phyloP scores from a whole-genome alignment of 2,329 filamentous ascomycete species.

The Aspergillus carbonarius region DNA sequence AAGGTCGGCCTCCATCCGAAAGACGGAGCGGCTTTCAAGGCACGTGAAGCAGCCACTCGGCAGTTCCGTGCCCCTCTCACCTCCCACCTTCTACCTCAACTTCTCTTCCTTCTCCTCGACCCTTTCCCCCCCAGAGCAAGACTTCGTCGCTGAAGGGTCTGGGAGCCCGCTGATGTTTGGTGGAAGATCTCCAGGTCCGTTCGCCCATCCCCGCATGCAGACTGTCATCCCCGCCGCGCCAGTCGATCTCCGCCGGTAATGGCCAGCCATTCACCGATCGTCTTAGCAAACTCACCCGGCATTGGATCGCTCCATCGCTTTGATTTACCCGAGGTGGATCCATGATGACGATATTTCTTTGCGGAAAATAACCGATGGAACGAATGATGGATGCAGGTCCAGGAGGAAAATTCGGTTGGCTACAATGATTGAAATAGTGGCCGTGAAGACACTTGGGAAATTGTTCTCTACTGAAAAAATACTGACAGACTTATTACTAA shows the following conservation, averaged over 20 bases:
- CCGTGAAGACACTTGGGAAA: neutral
- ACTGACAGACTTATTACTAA: neutral
- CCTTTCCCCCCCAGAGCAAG: neutral
- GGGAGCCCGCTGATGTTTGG: neutral
- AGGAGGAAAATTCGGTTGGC: neutral
- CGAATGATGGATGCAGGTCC: neutral
- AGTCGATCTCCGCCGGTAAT: neutral
- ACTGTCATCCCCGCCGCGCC: neutral
- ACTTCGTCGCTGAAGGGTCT: neutral
- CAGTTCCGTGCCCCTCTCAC: neutral
- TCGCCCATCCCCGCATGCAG: neutral
- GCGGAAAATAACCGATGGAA: slow-evolving; percentile 3
- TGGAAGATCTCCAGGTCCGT: neutral
- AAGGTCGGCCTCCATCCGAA: neutral
- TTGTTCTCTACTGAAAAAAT: neutral
- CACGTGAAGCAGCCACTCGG: neutral
- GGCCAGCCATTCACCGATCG: neutral
- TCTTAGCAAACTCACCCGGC: neutral
- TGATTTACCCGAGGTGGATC: slow-evolving; percentile 1
- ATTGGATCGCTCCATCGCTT: neutral
- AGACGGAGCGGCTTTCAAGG: neutral
- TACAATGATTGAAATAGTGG: neutral
- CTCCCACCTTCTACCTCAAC: neutral
- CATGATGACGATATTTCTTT: neutral
- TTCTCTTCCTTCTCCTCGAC: no score